Evolutionary conservation across 2,329 filamentous ascomycete species (phyloP).

Genomic region (Botrytis tulipae): DNA sequence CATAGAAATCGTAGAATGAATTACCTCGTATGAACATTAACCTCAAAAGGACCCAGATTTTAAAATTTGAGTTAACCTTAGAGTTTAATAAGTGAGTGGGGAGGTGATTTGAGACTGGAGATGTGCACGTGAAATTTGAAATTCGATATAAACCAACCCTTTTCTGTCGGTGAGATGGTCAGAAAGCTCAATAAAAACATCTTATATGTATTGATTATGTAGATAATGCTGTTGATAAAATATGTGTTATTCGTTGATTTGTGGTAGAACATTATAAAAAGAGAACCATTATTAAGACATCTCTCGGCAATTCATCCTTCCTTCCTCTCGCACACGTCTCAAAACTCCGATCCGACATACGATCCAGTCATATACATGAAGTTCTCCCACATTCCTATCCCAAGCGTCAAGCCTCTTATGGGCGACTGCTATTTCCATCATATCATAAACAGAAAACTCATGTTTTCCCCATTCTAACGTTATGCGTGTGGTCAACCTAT

Average conservation of each 20-base stretch:
- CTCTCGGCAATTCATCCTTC: not conserved
- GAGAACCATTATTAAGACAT: not conserved
- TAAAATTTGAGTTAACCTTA: not conserved
- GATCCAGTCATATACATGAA: constrained; percentile 22
- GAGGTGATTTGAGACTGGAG: not conserved
- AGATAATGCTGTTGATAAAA: not conserved
- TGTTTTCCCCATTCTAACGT: not conserved
- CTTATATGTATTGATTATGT: not conserved
- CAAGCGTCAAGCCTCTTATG: constrained; percentile 2
- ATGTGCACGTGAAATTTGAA: not conserved
- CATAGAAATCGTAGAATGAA: not conserved
- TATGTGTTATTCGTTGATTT: not conserved
- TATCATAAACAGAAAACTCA: not conserved
- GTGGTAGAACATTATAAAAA: not conserved
- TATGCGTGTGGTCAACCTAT: not conserved
- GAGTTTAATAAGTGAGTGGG: not conserved
- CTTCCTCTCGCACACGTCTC: not conserved
- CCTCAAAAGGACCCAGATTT: not conserved
- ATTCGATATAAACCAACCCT: too few species aligned
- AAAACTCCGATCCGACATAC: constrained; percentile 12
- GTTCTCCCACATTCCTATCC: not conserved
- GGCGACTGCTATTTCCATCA: not conserved
- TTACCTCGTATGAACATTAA: not conserved
- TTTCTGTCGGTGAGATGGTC: not conserved
- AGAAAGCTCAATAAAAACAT: not conserved